Conservation (phyloP, 176 grass and related monocot genomes). For the Aegilops umbellulata region DNA sequence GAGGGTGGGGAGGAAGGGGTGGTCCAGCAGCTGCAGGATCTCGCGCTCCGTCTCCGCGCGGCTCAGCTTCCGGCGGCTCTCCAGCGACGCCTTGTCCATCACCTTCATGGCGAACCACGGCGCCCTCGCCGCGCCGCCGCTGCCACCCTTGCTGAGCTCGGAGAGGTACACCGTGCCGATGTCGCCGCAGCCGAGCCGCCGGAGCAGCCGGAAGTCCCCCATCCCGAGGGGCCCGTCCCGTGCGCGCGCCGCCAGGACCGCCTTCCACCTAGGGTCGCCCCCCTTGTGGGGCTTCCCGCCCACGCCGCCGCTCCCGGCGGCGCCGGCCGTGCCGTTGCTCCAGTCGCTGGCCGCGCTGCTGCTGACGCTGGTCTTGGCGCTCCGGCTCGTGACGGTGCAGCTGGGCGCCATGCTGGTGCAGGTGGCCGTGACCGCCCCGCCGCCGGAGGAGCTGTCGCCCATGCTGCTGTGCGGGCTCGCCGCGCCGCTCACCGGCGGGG, state of each 20-base stretch:
- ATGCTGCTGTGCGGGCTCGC: slow-evolving; percentile 62
- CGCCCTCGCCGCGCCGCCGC: slow-evolving; percentile 2
- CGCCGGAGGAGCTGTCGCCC: slow-evolving; percentile 42
- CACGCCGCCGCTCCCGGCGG: background rate
- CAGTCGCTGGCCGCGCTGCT: slow-evolving; percentile 55
- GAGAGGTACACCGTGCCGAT: slow-evolving; percentile 64
- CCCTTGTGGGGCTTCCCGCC: slow-evolving; percentile 52
- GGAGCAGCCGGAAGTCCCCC: slow-evolving; percentile 53
- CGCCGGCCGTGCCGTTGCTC: slow-evolving; percentile 24
- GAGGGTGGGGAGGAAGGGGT: slow-evolving; percentile 65
- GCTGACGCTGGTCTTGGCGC: slow-evolving; percentile 63
- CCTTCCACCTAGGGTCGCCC: slow-evolving; percentile 57
- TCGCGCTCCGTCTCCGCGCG: slow-evolving; percentile 59
- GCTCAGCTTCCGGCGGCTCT: slow-evolving; percentile 58
- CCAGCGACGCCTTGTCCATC: slow-evolving; percentile 75
- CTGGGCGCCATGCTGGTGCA: slow-evolving; percentile 51
- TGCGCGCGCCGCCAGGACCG: slow-evolving; percentile 35
- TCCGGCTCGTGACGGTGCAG: slow-evolving; percentile 46
- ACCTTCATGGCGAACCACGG: slow-evolving; percentile 67
- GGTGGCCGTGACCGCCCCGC: slow-evolving; percentile 36
- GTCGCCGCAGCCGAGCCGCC: slow-evolving; percentile 61
- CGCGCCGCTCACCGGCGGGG: slow-evolving; percentile 33
- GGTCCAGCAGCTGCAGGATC: slow-evolving; percentile 71
- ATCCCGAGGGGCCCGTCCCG: slow-evolving; percentile 45
- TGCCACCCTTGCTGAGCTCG: slow-evolving; percentile 38